Evolutionary conservation across 1,284 basidiomycete genomes (phyloP), one percentile per base, ranked within the genome.

Genomic region (Cystobasidium pallidum): DNA sequence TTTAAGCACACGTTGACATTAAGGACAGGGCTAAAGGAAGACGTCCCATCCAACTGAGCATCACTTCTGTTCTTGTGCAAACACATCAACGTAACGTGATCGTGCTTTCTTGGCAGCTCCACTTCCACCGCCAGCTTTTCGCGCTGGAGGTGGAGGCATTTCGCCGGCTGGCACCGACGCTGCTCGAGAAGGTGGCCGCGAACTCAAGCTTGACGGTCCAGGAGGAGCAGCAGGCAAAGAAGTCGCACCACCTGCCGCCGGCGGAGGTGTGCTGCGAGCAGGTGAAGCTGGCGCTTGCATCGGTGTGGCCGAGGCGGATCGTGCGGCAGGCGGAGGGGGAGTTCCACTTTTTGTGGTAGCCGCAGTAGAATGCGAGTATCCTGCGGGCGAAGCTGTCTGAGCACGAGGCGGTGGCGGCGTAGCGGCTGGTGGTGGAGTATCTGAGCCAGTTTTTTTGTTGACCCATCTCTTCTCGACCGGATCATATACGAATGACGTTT

Each of bases 381-480:
- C 62, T 17, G 62, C 24, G 24, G 72, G 72, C 19, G 72, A 73
- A 3, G 72, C 66, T 4, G 72, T 73, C 49, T 73, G 72, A 7
- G 72, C 57, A 4, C 72, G 57, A 15, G 66, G 51, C 17, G 72
- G 72, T 15, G 72, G 72, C n/a, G 51, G 41, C 6, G 59, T 61
- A 19, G 72, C 45, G 17, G 66, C 65, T 24, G 66, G 58, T 19
- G 66, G 55, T 34, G 66, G 64, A 17, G 72, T 68, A 34, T 66
- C 72, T 11, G 58, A 55, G 47, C 71, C 71, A 76, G 91, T 92
- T 82, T 91, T 94, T 82, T 91, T 94, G 81, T 97, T 94, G 24
- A 99, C 89, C 96, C 96, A 99, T 74, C 90, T 87, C 82, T 96
- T 96, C 75, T 90, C 86, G 26, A 97, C 93, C 78, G 91, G 89